Evolutionary conservation across 139 green algal genomes (phyloP).

Genomic region (Choricystis sp.): DNA sequence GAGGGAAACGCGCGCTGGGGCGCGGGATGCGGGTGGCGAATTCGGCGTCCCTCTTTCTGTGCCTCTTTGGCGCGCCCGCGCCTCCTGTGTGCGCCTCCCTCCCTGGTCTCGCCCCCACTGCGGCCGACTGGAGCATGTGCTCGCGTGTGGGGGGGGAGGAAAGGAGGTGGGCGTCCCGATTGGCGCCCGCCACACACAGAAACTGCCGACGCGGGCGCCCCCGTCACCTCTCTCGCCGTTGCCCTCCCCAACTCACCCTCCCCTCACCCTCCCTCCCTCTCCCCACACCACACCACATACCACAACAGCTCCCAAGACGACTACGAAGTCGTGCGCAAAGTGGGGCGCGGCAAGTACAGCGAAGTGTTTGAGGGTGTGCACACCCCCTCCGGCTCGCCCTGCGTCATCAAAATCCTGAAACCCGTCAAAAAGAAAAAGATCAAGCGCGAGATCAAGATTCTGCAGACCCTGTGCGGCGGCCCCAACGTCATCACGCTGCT

Average conservation of each 20-base stretch:
- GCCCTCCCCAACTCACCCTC: too few species aligned
- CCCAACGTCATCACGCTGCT: slow-evolving; percentile 96
- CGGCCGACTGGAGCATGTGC: too few species aligned
- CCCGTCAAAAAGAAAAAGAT: slow-evolving; percentile 99
- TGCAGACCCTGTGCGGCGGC: slow-evolving; percentile 88
- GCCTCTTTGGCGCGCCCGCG: too few species aligned
- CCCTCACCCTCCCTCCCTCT: too few species aligned
- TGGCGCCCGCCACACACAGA: too few species aligned
- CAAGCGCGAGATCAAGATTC: slow-evolving; percentile 95
- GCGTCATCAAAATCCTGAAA: slow-evolving; percentile 98
- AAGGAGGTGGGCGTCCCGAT: too few species aligned
- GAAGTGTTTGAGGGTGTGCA: slow-evolving; percentile 98
- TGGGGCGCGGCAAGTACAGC: slow-evolving; percentile 94
- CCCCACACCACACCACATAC: neutral
- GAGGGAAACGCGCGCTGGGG: neutral
- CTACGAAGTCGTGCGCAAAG: slow-evolving; percentile 92
- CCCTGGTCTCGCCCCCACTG: too few species aligned
- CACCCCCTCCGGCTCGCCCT: slow-evolving; percentile 44
- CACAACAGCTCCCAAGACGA: slow-evolving; percentile 63
- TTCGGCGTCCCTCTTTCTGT: neutral
- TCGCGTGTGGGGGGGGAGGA: too few species aligned
- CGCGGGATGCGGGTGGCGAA: neutral
- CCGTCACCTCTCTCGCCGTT: too few species aligned
- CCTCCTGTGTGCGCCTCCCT: too few species aligned
- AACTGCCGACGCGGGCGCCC: too few species aligned